A percentile compares a stretch with the other conserved stretches of the same genome.
Conservation (phyloP, 1,284 basidiomycete species). For the Ganoderma sinense region DNA sequence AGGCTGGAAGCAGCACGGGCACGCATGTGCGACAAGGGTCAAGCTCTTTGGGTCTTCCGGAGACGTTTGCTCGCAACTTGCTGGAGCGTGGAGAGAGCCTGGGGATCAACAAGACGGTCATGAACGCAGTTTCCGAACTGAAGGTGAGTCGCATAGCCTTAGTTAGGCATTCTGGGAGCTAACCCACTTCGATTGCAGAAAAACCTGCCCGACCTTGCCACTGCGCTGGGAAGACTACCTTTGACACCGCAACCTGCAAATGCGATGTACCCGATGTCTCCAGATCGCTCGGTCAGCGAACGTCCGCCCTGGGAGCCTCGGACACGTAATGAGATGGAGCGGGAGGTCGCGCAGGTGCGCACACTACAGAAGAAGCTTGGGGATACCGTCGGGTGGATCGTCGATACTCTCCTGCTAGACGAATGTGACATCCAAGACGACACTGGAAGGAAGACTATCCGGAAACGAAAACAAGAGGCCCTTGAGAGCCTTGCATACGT, state of each 20-base stretch:
- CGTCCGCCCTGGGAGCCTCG: constrained; percentile 71
- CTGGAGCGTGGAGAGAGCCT: constrained; percentile 80
- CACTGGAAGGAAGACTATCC: constrained; percentile 45
- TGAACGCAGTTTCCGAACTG: constrained; percentile 79
- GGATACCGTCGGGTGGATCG: constrained; percentile 73
- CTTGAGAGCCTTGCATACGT: constrained; percentile 78
- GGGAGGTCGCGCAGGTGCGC: constrained; percentile 60
- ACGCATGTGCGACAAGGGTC: constrained; percentile 51
- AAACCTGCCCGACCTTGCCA: constrained; percentile 82
- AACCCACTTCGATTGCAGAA: constrained; percentile 53
- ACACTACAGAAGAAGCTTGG: constrained; percentile 67
- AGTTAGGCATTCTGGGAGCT: not conserved
- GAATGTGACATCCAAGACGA: constrained; percentile 53
- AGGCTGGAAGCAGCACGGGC: constrained; percentile 21
- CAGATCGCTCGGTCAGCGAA: constrained; percentile 63
- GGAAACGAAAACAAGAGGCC: constrained; percentile 65
- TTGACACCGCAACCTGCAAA: constrained; percentile 49
- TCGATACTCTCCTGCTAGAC: constrained; percentile 70
- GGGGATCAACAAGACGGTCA: constrained; percentile 81
- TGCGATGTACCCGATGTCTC: constrained; percentile 66
- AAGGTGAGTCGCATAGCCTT: constrained; percentile 53
- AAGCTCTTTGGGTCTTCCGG: constrained; percentile 62
- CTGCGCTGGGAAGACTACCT: constrained; percentile 66
- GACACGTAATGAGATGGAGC: constrained; percentile 71
- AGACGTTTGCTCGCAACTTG: constrained; percentile 74